Evolutionary conservation across 768 basidiomycete species (phyloP).

Genomic region (Pleurotus platypus): DNA sequence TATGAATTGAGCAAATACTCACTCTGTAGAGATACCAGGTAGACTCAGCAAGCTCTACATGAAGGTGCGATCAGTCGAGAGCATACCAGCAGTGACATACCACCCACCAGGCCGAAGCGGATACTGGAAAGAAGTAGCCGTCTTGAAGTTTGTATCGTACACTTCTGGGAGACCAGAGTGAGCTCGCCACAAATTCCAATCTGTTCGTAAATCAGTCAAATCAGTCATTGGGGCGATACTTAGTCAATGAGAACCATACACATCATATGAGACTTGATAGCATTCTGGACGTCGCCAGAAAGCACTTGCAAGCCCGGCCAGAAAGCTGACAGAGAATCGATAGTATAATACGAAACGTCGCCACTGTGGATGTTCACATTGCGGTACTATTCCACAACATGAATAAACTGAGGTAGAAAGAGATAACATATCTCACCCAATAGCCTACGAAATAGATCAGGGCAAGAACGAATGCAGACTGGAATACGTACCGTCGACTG

Average conservation of each 20-base stretch:
- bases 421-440: not conserved
- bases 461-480: slow-evolving; percentile 36
- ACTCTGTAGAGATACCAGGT: slow-evolving; percentile 95
- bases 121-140: slow-evolving; percentile 74
- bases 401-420: not conserved
- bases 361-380: slow-evolving; percentile 79
- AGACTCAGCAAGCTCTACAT: slow-evolving; percentile 86
- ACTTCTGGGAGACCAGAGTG: slow-evolving; percentile 90
- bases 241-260: slow-evolving; percentile 44
- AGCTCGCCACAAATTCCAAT: slow-evolving; percentile 91
- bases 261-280: slow-evolving; percentile 86
- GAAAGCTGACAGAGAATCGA: slow-evolving; percentile 96
- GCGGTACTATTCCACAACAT: slow-evolving; percentile 57
- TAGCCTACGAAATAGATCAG: not conserved
- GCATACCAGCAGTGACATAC: not conserved
- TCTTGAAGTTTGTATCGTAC: slow-evolving; percentile 74
- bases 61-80: not conserved
- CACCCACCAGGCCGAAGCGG: slow-evolving; percentile 69
- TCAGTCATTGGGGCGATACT: not conserved
- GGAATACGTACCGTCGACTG: slow-evolving; percentile 75
- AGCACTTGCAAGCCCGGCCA: slow-evolving; percentile 96
- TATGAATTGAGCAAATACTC: slow-evolving; percentile 18
- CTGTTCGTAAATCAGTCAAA: slow-evolving; percentile 30
- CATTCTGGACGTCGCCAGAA: slow-evolving; percentile 82
- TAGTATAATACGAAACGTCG: slow-evolving; percentile 66